Base-by-base conservation (phyloP, 331 rosid genomes). In the Rosa hybrid region DNA sequence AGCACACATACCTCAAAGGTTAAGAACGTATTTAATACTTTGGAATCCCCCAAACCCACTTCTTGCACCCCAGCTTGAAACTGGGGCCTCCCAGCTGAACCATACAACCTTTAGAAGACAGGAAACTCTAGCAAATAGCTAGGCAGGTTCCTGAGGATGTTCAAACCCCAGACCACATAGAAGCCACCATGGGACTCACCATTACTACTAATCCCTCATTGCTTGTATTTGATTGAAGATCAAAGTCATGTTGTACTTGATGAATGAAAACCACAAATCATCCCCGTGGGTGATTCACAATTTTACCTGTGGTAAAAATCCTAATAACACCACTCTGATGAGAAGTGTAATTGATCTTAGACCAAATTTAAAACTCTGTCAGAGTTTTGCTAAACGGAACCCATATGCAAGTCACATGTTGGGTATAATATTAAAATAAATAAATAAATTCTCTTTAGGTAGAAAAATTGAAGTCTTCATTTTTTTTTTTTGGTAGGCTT, bases 221-320 rank as follows among this genome's bases (percentile, higher is more conserved):
- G 64, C 4, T 57, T 57, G 64, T 68, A 63, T 77, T 34, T 76
- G 25, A 80, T 72, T 30, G 57, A 68, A 71, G n/a, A 34, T 42
- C 49, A 38, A 77, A 67, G 65, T 63, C 71, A 17, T 41, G 56
- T 72, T 56, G 12, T n/a, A 57, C 9, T 57, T n/a, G 12, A 57
- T n/a, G 64, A 21, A 57, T 57, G 27, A 57, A 57, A n/a, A 57
- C 10, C 60, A 17, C 21, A 53, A 6, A n/a, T 57, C 30, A 57
- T 57, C 25, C 59, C 30, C 11, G 5, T n/a, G 7, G 30, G 25
- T n/a, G 64, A n/a, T 16, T 53, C 53, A 49, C 53, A 44, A 11
- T 11, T 49, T 49, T 49, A 12, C 13, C 53, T 13, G 53, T 12
- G 53, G 53, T 49, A 11, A 49, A 49, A 49, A 12, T 49, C 53